Evolutionary conservation across 345 rosid species (phyloP).

Genomic region (Eucalyptus marginata): DNA sequence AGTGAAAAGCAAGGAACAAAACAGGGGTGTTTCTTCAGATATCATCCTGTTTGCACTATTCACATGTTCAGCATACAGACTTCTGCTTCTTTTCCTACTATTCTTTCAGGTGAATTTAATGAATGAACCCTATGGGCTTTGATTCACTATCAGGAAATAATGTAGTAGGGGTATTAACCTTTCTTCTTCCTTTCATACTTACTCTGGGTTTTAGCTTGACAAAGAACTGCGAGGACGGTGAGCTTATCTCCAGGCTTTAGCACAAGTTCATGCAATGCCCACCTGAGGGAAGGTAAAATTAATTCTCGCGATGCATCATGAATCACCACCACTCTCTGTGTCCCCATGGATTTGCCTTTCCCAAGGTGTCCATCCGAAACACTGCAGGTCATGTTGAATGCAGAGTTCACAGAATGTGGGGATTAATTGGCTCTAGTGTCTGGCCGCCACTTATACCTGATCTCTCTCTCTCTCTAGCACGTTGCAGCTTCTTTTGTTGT

Average conservation of each 20-base stretch:
- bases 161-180: not conserved
- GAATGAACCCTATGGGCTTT: not conserved
- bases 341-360: not conserved
- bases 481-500: not conserved
- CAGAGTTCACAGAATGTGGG: not conserved
- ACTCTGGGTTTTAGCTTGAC: not conserved
- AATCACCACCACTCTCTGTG: constrained; percentile 29
- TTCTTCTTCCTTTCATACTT: not conserved
- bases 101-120: not conserved
- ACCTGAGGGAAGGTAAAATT: constrained; percentile 5
- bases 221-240: constrained; percentile 17
- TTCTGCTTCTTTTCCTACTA: not conserved
- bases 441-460: not conserved
- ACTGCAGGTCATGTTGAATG: not conserved
- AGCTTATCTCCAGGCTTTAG: constrained; percentile 27
- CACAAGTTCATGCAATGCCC: constrained; percentile 22
- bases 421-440: not conserved
- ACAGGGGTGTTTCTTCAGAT: not conserved
- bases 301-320: constrained; percentile 24
- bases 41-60: not conserved
- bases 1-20: not conserved
- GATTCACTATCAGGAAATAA: not conserved
- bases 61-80: not conserved
- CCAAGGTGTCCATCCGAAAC: not conserved
- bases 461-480: not conserved